These are phyloP conservation scores for Carallia pectinifolia DNA, from an alignment of 345 rosid species.

Conservation along the genomic window DNA sequence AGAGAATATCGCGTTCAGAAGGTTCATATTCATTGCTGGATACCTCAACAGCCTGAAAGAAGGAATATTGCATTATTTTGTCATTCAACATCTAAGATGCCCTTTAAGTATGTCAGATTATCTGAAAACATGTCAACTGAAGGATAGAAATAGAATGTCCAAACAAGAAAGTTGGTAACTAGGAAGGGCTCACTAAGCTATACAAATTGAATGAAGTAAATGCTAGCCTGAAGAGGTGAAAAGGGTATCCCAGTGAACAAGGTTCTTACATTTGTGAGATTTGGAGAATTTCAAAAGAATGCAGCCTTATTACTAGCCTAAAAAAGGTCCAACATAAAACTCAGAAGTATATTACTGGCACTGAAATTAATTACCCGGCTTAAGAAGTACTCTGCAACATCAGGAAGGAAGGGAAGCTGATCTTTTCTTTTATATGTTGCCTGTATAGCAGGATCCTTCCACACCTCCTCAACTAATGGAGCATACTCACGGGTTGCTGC, in stretches of 20 bases:
- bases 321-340: background rate
- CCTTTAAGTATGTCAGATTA: background rate
- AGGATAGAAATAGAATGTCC: background rate
- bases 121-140: background rate
- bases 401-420: conserved; percentile 98
- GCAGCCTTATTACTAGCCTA: background rate
- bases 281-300: too few species aligned
- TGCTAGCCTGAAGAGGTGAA: background rate
- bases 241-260: too few species aligned
- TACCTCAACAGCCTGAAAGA: conserved; percentile 87
- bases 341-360: background rate
- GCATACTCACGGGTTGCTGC: conserved; percentile 99
- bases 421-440: conserved; percentile 79
- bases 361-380: conserved; percentile 56
- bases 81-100: conserved; percentile 12
- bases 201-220: background rate
- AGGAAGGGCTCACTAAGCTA: background rate
- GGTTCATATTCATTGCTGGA: conserved; percentile 98
- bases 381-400: conserved; percentile 89
- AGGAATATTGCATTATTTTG: conserved; percentile 9
- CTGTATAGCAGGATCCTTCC: conserved; percentile 97
- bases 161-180: background rate
- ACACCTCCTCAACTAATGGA: conserved; percentile 93
- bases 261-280: too few species aligned
- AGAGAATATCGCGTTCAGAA: conserved; percentile 82